Evolutionary conservation across 2,329 filamentous ascomycete genomes (phyloP), one percentile per base, ranked within the genome.

Genomic region (Sarocladium oryzae): DNA sequence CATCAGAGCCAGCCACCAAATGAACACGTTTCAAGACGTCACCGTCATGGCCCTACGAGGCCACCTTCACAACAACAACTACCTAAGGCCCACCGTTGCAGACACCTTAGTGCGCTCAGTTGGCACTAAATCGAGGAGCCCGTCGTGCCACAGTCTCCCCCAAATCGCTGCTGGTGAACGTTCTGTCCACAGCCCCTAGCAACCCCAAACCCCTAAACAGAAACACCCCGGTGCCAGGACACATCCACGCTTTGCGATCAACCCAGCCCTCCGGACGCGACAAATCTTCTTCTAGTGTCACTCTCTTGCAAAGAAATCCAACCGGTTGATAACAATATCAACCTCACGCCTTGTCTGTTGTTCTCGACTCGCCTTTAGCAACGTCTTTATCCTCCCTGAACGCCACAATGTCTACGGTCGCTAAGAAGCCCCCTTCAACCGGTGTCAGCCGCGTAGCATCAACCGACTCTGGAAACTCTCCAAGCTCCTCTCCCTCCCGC

Each of bases 351-450:
- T 18, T 33, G 16, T 20, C n/a, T 33, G 43, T 33, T 24, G 33
- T 21, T 48, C 24, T 32, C 6, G 4, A 9, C 21, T 32, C 28
- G 24, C 28, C 7, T 23, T 33, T 9, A 4, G 18, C 43, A 10
- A 3, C n/a, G n/a, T 10, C 21, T 26, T n/a, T 16, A 21, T 28
- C 6, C 28, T 23, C 4, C n/a, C 43, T 21, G 43, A 26, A 24
- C 28, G 28, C 43, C 10, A 16, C 43, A 48, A 81, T 81, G 78
- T 78, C 77, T 49, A 66, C 72, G 54, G 48, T 38, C 56, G 68
- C 76, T 53, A 81, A 79, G 66, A 79, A 77, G 65, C 75, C 76
- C 52, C 70, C 74, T 52, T 67, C 71, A 54, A 66, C 70, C 56
- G 71, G 71, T 58, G 72, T 74, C 57, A 73, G 73, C 51, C 69